Evolutionary conservation across 2,329 filamentous ascomycete species (phyloP).

Genomic region (Colletotrichum kahawae): DNA sequence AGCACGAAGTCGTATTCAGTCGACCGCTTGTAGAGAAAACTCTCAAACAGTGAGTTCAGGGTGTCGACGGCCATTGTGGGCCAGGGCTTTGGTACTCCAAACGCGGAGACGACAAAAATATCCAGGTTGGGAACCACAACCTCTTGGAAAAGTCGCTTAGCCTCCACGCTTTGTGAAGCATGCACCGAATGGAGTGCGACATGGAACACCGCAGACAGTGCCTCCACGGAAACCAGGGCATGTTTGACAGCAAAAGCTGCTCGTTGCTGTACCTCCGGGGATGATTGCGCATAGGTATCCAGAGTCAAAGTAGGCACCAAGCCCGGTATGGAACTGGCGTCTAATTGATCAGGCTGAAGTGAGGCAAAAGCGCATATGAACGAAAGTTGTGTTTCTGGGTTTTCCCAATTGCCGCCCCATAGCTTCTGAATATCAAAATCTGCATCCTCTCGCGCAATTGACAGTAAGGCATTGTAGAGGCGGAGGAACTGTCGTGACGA

Average conservation of each 20-base stretch:
- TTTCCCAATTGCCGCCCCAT: conserved; percentile 90
- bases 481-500: conserved; percentile 81
- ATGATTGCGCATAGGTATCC: conserved; percentile 57
- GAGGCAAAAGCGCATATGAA: conserved; percentile 89
- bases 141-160: conserved; percentile 69
- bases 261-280: conserved; percentile 54
- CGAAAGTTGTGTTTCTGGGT: conserved; percentile 88
- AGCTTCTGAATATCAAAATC: conserved; percentile 84
- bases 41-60: conserved; percentile 77
- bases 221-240: conserved; percentile 86
- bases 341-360: conserved; percentile 75
- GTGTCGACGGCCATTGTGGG: conserved; percentile 76
- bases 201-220: conserved; percentile 73
- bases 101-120: conserved; percentile 79
- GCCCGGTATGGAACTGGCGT: conserved; percentile 83
- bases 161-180: conserved; percentile 67
- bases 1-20: conserved; percentile 86
- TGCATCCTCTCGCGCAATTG: conserved; percentile 67
- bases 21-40: conserved; percentile 81
- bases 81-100: conserved; percentile 80
- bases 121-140: conserved; percentile 76
- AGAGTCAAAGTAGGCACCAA: conserved; percentile 78
- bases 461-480: conserved; percentile 79
- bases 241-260: conserved; percentile 74
- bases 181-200: conserved; percentile 66